These are phyloP conservation scores for Sphagnurus paluster DNA, from an alignment of 1,284 basidiomycete genomes.

Conservation along the genomic window DNA sequence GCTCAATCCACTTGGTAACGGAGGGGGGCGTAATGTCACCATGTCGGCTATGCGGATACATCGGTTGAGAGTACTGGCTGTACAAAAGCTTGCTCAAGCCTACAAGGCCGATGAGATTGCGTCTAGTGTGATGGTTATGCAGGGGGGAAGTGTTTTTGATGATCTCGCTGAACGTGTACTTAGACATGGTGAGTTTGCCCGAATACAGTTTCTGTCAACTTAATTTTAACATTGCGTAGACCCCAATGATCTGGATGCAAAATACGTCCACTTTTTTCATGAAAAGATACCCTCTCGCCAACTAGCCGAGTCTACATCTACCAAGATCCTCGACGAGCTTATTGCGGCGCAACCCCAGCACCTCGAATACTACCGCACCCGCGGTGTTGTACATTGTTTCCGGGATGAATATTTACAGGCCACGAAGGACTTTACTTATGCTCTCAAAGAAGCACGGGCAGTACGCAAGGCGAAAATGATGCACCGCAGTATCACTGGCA, in stretches of 20 bases:
- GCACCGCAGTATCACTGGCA: constrained; percentile 43
- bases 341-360: constrained; percentile 69
- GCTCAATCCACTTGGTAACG: constrained; percentile 50
- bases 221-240: constrained; percentile 45
- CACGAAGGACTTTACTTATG: constrained; percentile 74
- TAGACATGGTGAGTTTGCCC: constrained; percentile 55
- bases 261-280: constrained; percentile 87
- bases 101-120: constrained; percentile 84
- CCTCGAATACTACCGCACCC: constrained; percentile 78
- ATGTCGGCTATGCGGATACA: constrained; percentile 83
- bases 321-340: constrained; percentile 70
- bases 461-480: constrained; percentile 59
- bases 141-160: constrained; percentile 84
- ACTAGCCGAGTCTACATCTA: constrained; percentile 77
- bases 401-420: constrained; percentile 76
- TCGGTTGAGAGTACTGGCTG: constrained; percentile 70
- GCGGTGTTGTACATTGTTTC: constrained; percentile 83
- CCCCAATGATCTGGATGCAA: constrained; percentile 72
- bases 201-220: constrained; percentile 2
- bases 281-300: constrained; percentile 88
- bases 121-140: constrained; percentile 88
- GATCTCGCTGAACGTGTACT: constrained; percentile 82
- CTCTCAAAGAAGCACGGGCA: constrained; percentile 71
- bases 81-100: constrained; percentile 79
- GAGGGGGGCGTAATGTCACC: constrained; percentile 64